These are phyloP conservation scores for Pseudogymnoascus sp. DNA, from an alignment of 2,329 filamentous ascomycete genomes.

Conservation along the genomic window DNA sequence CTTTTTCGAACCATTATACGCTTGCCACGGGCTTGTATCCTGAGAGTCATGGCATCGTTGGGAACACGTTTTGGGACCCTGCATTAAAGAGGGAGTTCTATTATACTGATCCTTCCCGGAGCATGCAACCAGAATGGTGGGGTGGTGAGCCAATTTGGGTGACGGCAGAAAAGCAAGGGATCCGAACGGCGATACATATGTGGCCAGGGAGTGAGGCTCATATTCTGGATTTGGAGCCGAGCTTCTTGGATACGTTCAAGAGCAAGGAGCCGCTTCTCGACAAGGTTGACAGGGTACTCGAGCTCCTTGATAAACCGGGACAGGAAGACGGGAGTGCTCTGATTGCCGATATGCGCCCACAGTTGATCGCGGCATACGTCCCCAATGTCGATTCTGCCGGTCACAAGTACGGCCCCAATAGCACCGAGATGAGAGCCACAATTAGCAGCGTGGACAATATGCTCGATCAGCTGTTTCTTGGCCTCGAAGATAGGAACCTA, in stretches of 20 bases:
- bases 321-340: conserved; percentile 47
- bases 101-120: conserved; percentile 69
- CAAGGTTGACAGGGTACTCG: conserved; percentile 73
- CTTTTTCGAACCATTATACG: conserved; percentile 94
- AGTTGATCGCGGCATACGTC: conserved; percentile 90
- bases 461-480: conserved; percentile 67
- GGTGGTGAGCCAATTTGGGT: conserved; percentile 84
- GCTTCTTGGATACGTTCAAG: conserved; percentile 79
- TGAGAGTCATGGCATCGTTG: conserved; percentile 85
- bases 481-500: conserved; percentile 72
- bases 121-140: conserved; percentile 89
- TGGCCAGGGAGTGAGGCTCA: conserved; percentile 95
- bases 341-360: conserved; percentile 57
- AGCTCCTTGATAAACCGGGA: conserved; percentile 78
- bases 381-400: conserved; percentile 85
- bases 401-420: conserved; percentile 86
- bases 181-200: conserved; percentile 86
- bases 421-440: conserved; percentile 75
- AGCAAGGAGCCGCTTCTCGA: conserved; percentile 61
- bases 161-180: conserved; percentile 75
- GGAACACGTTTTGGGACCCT: conserved; percentile 92
- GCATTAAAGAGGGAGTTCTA: conserved; percentile 69
- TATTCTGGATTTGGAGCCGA: conserved; percentile 65
- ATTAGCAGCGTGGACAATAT: conserved; percentile 76
- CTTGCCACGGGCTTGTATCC: conserved; percentile 87